These are phyloP conservation scores for Tilletia horrida DNA, from an alignment of 1,284 basidiomycete genomes.

Conservation along the genomic window DNA sequence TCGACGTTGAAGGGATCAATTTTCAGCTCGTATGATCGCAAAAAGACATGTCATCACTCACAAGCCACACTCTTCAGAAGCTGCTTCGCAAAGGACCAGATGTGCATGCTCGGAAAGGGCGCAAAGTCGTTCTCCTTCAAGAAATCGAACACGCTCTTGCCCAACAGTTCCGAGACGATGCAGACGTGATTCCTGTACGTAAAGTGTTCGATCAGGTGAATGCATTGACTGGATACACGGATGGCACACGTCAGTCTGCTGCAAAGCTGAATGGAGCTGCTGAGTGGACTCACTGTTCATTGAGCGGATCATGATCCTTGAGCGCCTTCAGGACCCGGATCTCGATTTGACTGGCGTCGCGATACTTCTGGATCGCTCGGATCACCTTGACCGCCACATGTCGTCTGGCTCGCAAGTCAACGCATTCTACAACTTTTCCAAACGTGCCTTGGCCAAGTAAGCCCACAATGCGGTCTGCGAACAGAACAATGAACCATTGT, in stretches of 20 bases:
- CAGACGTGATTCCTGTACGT: constrained; percentile 98
- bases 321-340: constrained; percentile 89
- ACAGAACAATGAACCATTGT: background rate
- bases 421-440: constrained; percentile 94
- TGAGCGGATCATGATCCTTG: constrained; percentile 82
- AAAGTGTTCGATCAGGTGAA: constrained; percentile 90
- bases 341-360: constrained; percentile 98
- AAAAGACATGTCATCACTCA: background rate
- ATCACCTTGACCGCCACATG: constrained; percentile 99
- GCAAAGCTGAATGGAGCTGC: no score
- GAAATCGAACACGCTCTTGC: constrained; percentile 98
- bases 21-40: background rate
- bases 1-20: background rate
- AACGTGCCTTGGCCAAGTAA: constrained; percentile 96
- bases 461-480: constrained; percentile 66
- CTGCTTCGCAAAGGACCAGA: constrained; percentile 91
- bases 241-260: constrained; percentile 22
- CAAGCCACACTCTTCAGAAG: constrained; percentile 86
- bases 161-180: constrained; percentile 90
- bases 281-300: constrained; percentile 74
- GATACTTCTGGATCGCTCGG: constrained; percentile 61
- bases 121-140: constrained; percentile 96
- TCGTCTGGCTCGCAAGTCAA: constrained; percentile 66
- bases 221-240: constrained; percentile 90
- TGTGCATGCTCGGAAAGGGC: constrained; percentile 91